Evolutionary conservation across 148 eudicot species (phyloP).

Genomic region (Polygonum maritimum): DNA sequence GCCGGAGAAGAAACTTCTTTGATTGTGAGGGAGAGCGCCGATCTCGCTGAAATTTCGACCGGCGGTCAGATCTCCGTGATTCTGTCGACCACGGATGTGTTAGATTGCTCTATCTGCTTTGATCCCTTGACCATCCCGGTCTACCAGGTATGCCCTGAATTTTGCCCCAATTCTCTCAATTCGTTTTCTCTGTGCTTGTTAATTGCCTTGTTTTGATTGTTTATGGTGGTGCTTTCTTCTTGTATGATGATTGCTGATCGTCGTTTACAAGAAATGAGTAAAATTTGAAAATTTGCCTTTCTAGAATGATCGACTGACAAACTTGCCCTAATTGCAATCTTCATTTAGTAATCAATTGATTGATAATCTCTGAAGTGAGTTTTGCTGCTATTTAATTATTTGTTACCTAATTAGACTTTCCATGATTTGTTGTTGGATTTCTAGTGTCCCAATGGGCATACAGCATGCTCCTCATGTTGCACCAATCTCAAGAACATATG

Average conservation of each 20-base stretch:
- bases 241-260: no score
- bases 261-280: background rate
- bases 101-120: constrained; percentile 70
- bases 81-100: constrained; percentile 71
- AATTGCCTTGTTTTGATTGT: background rate
- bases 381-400: background rate
- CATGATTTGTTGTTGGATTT: background rate
- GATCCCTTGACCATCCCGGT: constrained; percentile 55
- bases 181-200: background rate
- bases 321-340: background rate
- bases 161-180: background rate
- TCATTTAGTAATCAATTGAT: background rate
- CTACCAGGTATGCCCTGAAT: constrained; percentile 46
- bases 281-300: constrained; percentile 2
- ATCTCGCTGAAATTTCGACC: constrained; percentile 7
- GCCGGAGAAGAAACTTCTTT: background rate
- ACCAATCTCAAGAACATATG: constrained; percentile 14
- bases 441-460: constrained; percentile 11
- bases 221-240: background rate
- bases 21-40: constrained; percentile 2
- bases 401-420: background rate
- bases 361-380: background rate
- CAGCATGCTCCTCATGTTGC: constrained; percentile 15
- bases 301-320: background rate
- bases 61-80: constrained; percentile 27